Percentiles rank a stretch among this genome's conserved stretches.
Conservation (phyloP, 306 rosid species). For the Fragaria ananassa region DNA sequence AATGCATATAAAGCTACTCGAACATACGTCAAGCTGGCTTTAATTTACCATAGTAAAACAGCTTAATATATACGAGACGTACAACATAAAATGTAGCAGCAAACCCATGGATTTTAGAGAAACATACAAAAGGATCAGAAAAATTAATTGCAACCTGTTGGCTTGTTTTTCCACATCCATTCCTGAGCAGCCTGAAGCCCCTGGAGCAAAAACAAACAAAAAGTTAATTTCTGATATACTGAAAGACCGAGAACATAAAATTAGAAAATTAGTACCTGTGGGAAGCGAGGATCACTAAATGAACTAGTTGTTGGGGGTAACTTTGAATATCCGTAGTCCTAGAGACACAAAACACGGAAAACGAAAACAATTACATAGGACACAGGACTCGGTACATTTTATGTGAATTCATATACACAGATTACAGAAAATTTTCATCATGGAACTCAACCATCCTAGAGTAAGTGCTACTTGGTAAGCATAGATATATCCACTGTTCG, state of each 20-base stretch:
- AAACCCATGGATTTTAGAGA: neutral
- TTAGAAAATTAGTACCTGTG: slow-evolving; percentile 36
- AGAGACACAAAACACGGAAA: slow-evolving; percentile 21
- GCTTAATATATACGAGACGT: neutral
- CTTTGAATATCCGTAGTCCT: slow-evolving; percentile 59
- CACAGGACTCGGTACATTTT: neutral
- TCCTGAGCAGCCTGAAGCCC: slow-evolving; percentile 66
- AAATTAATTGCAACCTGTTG: slow-evolving; percentile 56
- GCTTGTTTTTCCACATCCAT: slow-evolving; percentile 82
- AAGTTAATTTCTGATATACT: slow-evolving; percentile 9
- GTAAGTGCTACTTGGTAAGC: neutral
- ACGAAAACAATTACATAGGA: neutral
- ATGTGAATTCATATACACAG: neutral
- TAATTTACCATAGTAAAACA: neutral
- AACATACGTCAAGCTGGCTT: neutral
- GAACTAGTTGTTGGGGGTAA: slow-evolving; percentile 34
- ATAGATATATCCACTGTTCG: neutral
- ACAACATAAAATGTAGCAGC: neutral
- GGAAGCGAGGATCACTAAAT: slow-evolving; percentile 51
- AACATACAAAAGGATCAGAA: neutral
- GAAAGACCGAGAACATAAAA: neutral
- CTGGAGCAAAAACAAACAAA: slow-evolving; percentile 37
- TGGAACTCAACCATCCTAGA: neutral
- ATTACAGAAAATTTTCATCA: neutral
- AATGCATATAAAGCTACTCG: neutral